Conservation (phyloP, 129 eudicot genomes). For the Dittrichia graveolens region DNA sequence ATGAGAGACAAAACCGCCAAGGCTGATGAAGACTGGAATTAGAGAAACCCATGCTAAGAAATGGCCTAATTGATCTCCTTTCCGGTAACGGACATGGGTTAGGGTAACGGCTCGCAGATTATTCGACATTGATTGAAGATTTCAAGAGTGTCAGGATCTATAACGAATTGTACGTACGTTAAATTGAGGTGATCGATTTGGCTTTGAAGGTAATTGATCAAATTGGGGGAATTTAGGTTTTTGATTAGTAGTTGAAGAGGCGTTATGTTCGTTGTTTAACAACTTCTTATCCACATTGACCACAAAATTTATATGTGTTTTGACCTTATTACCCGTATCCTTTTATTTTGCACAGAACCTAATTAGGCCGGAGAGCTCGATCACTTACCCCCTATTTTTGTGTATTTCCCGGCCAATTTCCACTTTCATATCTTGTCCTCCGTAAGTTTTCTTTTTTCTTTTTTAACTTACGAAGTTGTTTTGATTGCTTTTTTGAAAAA, state of each 20-base stretch:
- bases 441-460: no score
- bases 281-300: neutral
- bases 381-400: no score
- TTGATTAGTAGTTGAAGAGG: neutral
- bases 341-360: no score
- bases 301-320: neutral
- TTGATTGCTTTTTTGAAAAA: no score
- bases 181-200: neutral
- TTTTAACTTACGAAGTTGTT: no score
- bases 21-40: constrained; percentile 80
- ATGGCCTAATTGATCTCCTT: constrained; percentile 72
- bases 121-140: constrained; percentile 29
- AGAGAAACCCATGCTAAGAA: constrained; percentile 85
- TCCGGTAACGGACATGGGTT: constrained; percentile 83
- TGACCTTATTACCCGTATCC: no score
- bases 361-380: no score
- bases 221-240: constrained; percentile 18
- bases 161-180: neutral
- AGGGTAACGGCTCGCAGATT: constrained; percentile 67
- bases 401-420: no score
- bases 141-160: constrained; percentile 16
- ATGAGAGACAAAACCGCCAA: constrained; percentile 79
- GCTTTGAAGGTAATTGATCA: neutral
- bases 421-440: no score
- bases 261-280: constrained; percentile 4